These are phyloP conservation scores for Camelina neglecta DNA, from an alignment of 345 rosid species.

Conservation along the genomic window DNA sequence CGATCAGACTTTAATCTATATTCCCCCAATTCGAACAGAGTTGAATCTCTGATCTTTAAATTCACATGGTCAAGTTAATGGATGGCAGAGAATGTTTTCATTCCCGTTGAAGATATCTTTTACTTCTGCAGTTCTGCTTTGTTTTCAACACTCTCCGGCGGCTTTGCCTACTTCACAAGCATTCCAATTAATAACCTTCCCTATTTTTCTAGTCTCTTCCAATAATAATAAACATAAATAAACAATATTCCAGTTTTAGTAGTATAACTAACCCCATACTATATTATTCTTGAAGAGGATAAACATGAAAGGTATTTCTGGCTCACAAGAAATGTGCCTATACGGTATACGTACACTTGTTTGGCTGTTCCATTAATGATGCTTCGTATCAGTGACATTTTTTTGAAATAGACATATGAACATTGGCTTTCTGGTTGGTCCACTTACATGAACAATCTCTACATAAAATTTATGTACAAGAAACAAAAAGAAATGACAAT, in stretches of 20 bases:
- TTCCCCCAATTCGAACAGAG: too few species aligned
- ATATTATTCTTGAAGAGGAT: slow-evolving; percentile 18
- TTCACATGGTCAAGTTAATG: neutral
- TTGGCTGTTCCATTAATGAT: slow-evolving; percentile 17
- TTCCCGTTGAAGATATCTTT: slow-evolving; percentile 23
- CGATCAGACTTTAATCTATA: neutral
- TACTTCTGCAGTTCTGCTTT: slow-evolving; percentile 27
- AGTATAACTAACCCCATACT: neutral
- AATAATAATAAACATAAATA: neutral
- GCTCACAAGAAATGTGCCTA: slow-evolving; percentile 21
- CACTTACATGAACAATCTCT: slow-evolving; percentile 30
- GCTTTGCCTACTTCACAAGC: slow-evolving; percentile 37
- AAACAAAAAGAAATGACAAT: slow-evolving; percentile 42
- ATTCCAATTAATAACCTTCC: neutral
- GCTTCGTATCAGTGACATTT: slow-evolving; percentile 27
- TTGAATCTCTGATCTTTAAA: neutral
- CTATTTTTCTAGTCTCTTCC: neutral
- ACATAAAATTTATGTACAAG: slow-evolving; percentile 36
- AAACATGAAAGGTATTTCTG: slow-evolving; percentile 34
- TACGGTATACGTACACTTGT: slow-evolving; percentile 21
- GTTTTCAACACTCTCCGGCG: slow-evolving; percentile 27
- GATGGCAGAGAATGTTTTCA: slow-evolving; percentile 30
- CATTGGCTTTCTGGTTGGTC: slow-evolving; percentile 10
- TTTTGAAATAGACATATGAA: neutral
- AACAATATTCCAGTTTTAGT: neutral